Conservation (phyloP, 2,329 filamentous ascomycete species). For the Alternaria atra region DNA sequence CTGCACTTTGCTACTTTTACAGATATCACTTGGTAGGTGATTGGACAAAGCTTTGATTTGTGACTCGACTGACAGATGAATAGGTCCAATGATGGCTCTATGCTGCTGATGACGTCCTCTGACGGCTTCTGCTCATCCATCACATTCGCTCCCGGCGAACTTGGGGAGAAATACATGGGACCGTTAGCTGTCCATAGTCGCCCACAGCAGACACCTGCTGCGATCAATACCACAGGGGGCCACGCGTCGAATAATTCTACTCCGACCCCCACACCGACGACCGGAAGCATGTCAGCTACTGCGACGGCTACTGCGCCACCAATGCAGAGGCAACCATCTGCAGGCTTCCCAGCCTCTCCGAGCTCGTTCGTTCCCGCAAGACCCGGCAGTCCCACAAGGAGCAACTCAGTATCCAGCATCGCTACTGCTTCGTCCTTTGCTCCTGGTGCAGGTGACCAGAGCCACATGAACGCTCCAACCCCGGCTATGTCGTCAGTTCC, state of each 20-base stretch:
- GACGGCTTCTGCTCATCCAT: constrained; percentile 97
- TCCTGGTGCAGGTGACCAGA: constrained; percentile 44
- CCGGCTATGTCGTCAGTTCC: constrained; percentile 81
- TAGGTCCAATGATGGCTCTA: constrained; percentile 79
- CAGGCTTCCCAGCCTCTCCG: constrained; percentile 66
- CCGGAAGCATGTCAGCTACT: constrained; percentile 67
- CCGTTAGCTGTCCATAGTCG: constrained; percentile 57
- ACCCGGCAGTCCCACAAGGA: constrained; percentile 80
- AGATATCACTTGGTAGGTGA: constrained; percentile 83
- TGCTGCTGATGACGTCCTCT: constrained; percentile 93
- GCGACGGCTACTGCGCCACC: constrained; percentile 60
- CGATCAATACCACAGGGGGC: constrained; percentile 53
- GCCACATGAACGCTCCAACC: constrained; percentile 75
- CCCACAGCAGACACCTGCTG: constrained; percentile 48
- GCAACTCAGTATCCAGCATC: constrained; percentile 85
- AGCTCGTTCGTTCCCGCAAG: constrained; percentile 64
- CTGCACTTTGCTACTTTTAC: constrained; percentile 97
- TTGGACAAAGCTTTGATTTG: not conserved
- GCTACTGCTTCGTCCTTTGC: constrained; percentile 68
- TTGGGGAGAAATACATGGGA: constrained; percentile 82
- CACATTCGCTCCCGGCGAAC: constrained; percentile 82
- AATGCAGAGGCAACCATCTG: constrained; percentile 60
- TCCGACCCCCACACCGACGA: constrained; percentile 75
- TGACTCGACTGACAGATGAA: constrained; percentile 26
- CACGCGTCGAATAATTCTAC: constrained; percentile 69